These are phyloP conservation scores for Mycena latifolia DNA, from an alignment of 768 basidiomycete species.

Conservation along the genomic window DNA sequence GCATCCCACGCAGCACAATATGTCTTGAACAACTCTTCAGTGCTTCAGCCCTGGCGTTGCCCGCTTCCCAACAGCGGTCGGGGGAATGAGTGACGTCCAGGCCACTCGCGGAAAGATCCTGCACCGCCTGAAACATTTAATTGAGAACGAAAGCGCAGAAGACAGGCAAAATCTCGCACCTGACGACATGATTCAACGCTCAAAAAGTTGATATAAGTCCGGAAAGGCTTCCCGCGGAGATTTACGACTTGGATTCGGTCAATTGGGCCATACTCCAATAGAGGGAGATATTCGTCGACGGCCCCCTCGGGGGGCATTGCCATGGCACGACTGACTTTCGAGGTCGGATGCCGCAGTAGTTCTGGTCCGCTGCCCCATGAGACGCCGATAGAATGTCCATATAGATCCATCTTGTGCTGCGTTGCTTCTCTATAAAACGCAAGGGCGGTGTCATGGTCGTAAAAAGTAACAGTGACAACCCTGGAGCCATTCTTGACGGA, in stretches of 20 bases:
- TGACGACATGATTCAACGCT: not conserved
- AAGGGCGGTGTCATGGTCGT: not conserved
- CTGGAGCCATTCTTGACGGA: not conserved
- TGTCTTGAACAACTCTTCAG: not conserved
- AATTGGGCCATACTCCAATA: slow-evolving; percentile 18
- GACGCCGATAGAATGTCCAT: slow-evolving; percentile 4
- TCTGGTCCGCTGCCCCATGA: not conserved
- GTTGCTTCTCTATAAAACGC: slow-evolving; percentile 15
- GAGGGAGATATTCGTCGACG: too few species aligned
- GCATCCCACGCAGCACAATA: slow-evolving; percentile 13
- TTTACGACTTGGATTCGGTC: slow-evolving; percentile 18
- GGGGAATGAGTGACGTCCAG: not conserved
- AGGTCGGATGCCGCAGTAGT: too few species aligned
- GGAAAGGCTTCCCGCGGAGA: not conserved
- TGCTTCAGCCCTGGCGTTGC: not conserved
- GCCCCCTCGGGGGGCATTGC: not conserved
- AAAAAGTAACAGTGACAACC: slow-evolving; percentile 23
- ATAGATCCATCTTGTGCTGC: not conserved
- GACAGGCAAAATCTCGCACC: slow-evolving; percentile 3
- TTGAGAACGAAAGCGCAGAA: slow-evolving; percentile 4
- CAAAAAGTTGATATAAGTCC: slow-evolving; percentile 23
- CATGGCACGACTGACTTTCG: slow-evolving; percentile 6
- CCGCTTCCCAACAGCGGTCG: slow-evolving; percentile 22
- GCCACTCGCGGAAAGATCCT: slow-evolving; percentile 3
- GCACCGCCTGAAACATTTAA: slow-evolving; percentile 6